Evolutionary conservation across 1,284 basidiomycete species (phyloP).

Genomic region (Volvariella volvacea): DNA sequence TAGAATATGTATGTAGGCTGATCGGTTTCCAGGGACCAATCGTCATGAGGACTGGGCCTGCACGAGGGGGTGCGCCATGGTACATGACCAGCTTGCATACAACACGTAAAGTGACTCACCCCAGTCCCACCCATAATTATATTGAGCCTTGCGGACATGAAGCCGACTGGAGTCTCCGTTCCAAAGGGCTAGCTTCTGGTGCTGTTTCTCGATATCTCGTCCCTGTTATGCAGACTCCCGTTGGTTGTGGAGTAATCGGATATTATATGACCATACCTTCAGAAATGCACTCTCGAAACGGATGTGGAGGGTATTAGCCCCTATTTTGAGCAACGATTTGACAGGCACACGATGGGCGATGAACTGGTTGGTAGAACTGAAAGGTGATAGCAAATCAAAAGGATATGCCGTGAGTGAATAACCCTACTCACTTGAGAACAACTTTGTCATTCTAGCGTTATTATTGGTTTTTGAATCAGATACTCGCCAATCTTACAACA

Average conservation of each 20-base stretch:
- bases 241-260: neutral
- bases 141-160: slow-evolving; percentile 86
- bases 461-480: slow-evolving; percentile 1
- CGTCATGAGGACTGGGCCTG: slow-evolving; percentile 71
- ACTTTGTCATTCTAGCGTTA: slow-evolving; percentile 55
- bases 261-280: slow-evolving; percentile 36
- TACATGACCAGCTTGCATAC: neutral
- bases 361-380: slow-evolving; percentile 75
- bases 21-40: slow-evolving; percentile 79
- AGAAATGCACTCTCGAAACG: slow-evolving; percentile 73
- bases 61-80: slow-evolving; percentile 1
- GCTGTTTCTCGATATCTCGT: slow-evolving; percentile 54
- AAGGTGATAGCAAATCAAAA: slow-evolving; percentile 1
- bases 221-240: slow-evolving; percentile 37
- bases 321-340: slow-evolving; percentile 45
- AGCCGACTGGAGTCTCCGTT: slow-evolving; percentile 85
- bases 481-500: neutral
- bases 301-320: slow-evolving; percentile 64
- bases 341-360: slow-evolving; percentile 57
- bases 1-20: slow-evolving; percentile 57
- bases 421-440: slow-evolving; percentile 48
- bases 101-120: slow-evolving; percentile 33
- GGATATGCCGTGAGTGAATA: neutral
- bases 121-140: slow-evolving; percentile 88
- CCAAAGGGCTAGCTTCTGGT: slow-evolving; percentile 63